Conservation (phyloP, 768 basidiomycete genomes). For the Inosperma sp. region DNA sequence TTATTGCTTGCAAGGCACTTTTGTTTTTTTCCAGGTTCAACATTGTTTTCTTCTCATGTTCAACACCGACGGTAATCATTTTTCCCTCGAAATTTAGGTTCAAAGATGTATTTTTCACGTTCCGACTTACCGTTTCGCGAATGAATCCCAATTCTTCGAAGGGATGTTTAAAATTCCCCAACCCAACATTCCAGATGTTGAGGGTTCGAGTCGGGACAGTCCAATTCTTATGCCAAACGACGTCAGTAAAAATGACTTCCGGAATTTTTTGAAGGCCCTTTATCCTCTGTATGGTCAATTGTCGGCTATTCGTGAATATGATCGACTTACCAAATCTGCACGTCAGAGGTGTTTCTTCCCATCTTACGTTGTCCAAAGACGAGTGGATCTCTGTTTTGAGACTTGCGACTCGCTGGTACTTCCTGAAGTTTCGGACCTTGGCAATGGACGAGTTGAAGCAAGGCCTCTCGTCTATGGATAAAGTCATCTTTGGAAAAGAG, state of each 20-base stretch:
- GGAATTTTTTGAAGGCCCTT: slow-evolving; percentile 12
- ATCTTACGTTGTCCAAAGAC: slow-evolving; percentile 12
- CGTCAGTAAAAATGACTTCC: slow-evolving; percentile 8
- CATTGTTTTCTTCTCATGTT: neutral
- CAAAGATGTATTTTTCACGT: neutral
- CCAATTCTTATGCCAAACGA: slow-evolving; percentile 10
- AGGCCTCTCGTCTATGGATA: slow-evolving; percentile 22
- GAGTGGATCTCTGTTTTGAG: slow-evolving; percentile 39
- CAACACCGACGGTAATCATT: too few species aligned
- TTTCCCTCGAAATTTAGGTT: neutral
- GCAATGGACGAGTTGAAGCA: slow-evolving; percentile 27
- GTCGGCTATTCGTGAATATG: neutral
- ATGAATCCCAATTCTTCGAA: neutral
- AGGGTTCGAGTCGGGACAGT: neutral
- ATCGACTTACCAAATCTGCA: neutral
- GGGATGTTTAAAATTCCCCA: neutral
- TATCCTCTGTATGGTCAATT: slow-evolving; percentile 13
- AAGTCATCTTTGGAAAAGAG: slow-evolving; percentile 30
- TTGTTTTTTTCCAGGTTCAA: neutral
- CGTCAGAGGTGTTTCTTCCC: neutral
- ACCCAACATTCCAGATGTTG: neutral
- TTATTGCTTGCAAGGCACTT: neutral
- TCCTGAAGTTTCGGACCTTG: slow-evolving; percentile 25
- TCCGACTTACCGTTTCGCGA: slow-evolving; percentile 1
- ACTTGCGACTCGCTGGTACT: slow-evolving; percentile 37